Evolutionary conservation across 257 asterid genomes (phyloP).

Genomic region (Fraxinus americana): DNA sequence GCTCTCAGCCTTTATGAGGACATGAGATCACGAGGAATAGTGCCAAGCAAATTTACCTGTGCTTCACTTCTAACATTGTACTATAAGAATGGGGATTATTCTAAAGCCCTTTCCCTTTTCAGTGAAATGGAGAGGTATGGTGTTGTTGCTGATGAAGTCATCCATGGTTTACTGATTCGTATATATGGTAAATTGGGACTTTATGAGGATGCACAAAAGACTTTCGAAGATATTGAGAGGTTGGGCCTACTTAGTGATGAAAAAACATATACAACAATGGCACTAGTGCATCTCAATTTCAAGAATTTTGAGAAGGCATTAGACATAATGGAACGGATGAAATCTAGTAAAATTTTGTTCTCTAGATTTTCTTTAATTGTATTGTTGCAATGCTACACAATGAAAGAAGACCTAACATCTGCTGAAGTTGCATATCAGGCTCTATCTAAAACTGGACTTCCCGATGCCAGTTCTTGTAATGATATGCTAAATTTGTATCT

Average conservation of each 20-base stretch:
- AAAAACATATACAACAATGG: slow-evolving; percentile 86
- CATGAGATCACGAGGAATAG: slow-evolving; percentile 69
- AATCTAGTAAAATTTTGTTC: slow-evolving; percentile 50
- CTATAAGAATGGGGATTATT: slow-evolving; percentile 71
- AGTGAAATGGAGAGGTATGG: slow-evolving; percentile 78
- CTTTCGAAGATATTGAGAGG: slow-evolving; percentile 63
- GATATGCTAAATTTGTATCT: slow-evolving; percentile 67
- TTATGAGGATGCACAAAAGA: slow-evolving; percentile 81
- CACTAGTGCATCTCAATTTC: slow-evolving; percentile 79
- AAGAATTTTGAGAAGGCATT: slow-evolving; percentile 72
- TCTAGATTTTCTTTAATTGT: slow-evolving; percentile 71
- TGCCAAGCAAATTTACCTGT: slow-evolving; percentile 90
- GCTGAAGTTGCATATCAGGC: slow-evolving; percentile 71
- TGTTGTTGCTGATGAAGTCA: slow-evolving; percentile 80
- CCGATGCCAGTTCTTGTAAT: slow-evolving; percentile 61
- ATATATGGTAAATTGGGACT: slow-evolving; percentile 96
- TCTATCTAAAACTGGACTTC: slow-evolving; percentile 61
- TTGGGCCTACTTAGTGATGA: slow-evolving; percentile 64
- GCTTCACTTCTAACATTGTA: slow-evolving; percentile 86
- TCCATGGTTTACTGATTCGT: slow-evolving; percentile 82
- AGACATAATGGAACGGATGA: slow-evolving; percentile 70
- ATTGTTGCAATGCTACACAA: slow-evolving; percentile 62
- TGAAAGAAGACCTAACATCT: slow-evolving; percentile 67
- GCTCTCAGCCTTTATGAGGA: slow-evolving; percentile 73
- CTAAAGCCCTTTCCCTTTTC: slow-evolving; percentile 85